Evolutionary conservation across 176 grass and related monocot genomes (phyloP).

Genomic region (Raddia guianensis): DNA sequence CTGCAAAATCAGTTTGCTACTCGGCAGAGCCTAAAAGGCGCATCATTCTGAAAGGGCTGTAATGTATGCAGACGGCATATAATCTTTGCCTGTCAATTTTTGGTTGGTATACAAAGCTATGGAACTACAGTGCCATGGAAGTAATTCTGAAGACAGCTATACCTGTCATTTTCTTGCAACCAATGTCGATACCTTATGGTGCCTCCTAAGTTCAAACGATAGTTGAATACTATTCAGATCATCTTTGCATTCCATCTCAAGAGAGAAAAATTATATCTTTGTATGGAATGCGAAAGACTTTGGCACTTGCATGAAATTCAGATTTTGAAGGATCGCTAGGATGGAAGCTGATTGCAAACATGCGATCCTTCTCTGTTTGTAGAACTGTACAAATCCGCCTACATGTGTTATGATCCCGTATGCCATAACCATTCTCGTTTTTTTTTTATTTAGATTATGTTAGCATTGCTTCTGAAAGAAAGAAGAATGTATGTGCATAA

Average conservation of each 20-base stretch:
- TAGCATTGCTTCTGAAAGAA: neutral
- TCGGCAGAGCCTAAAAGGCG: neutral
- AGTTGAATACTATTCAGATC: no score
- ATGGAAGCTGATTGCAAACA: no score
- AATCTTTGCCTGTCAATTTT: neutral
- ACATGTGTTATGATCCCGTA: no score
- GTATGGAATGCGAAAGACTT: no score
- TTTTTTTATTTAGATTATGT: neutral
- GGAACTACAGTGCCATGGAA: neutral
- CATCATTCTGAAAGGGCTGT: constrained; percentile 17
- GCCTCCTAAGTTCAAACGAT: no score
- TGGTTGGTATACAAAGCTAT: neutral
- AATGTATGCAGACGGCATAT: neutral
- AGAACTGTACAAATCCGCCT: no score
- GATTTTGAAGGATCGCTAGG: no score
- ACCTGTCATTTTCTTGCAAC: neutral
- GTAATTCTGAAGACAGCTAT: neutral
- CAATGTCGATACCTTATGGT: neutral
- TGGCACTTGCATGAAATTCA: no score
- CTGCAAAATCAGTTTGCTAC: constrained; percentile 50
- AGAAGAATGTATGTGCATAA: neutral
- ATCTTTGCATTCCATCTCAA: neutral
- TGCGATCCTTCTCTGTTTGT: no score
- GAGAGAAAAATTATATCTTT: neutral
- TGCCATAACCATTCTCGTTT: neutral